A percentile compares a stretch with the other conserved stretches of the same genome.
These are phyloP conservation scores for Populus euphratica DNA, from an alignment of 345 rosid genomes.

Conservation along the genomic window DNA sequence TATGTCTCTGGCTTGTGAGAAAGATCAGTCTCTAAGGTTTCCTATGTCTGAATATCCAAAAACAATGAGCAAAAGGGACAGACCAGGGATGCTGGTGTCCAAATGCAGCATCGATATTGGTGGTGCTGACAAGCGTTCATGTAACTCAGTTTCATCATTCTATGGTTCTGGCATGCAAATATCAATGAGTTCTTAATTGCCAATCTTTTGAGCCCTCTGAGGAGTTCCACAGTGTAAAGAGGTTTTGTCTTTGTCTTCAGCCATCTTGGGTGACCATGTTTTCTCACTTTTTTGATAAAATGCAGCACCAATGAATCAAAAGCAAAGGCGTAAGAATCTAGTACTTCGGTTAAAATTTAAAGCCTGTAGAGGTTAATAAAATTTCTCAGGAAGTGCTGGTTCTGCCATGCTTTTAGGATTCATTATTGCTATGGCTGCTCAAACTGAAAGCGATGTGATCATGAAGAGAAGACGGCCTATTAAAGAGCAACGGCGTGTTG, in stretches of 20 bases:
- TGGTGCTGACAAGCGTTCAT: neutral
- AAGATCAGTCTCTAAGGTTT: neutral
- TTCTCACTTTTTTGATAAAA: slow-evolving; percentile 1
- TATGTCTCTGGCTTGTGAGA: neutral
- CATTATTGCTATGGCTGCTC: slow-evolving; percentile 38
- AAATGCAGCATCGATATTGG: neutral
- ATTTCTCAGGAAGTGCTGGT: neutral
- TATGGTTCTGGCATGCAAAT: neutral
- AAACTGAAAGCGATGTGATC: slow-evolving; percentile 42
- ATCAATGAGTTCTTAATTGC: neutral
- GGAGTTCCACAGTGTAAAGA: neutral
- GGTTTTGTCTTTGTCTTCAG: neutral
- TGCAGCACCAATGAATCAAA: neutral
- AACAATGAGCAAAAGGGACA: neutral
- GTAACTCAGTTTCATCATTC: neutral
- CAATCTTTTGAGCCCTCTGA: neutral
- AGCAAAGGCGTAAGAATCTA: neutral
- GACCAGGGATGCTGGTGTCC: neutral
- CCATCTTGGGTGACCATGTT: neutral
- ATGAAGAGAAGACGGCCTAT: slow-evolving; percentile 44
- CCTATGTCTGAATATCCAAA: neutral
- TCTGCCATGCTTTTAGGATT: neutral
- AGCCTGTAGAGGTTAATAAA: neutral
- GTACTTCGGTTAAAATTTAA: neutral
- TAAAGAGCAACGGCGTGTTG: slow-evolving; percentile 64